Percentiles rank a stretch among this genome's conserved stretches.
phyloP scores from a whole-genome alignment of 1,139 yeast genomes.

The Scheffersomyces lignicola region DNA sequence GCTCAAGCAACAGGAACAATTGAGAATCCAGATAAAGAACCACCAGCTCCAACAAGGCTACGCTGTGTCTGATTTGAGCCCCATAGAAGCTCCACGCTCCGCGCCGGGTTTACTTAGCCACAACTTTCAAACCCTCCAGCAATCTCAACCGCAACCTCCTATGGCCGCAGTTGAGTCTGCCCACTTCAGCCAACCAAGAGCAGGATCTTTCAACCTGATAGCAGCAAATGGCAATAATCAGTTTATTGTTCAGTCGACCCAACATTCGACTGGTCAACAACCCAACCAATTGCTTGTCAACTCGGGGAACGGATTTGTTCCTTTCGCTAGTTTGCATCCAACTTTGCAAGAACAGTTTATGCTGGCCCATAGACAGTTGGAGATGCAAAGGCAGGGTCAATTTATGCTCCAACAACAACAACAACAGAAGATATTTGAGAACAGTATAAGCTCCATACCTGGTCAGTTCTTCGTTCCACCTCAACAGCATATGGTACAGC shows the following conservation, averaged over 20 bases:
- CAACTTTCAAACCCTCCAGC: background rate
- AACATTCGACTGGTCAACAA: constrained; percentile 8
- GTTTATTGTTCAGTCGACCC: constrained; percentile 10
- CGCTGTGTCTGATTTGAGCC: background rate
- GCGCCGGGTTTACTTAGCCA: constrained; percentile 2
- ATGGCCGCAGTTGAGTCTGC: constrained; percentile 10
- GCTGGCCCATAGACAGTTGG: constrained; percentile 7
- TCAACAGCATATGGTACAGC: constrained; percentile 6
- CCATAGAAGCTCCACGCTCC: constrained; percentile 5
- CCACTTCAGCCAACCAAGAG: too few relatives aligned
- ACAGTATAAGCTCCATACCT: background rate
- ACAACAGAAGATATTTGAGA: constrained; percentile 2
- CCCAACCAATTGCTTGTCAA: constrained; percentile 1
- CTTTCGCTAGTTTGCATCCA: constrained; percentile 4
- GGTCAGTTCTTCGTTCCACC: constrained; percentile 2
- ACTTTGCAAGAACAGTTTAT: constrained; percentile 6
- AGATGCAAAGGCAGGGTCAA: constrained; percentile 5
- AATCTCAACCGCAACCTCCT: constrained; percentile 7
- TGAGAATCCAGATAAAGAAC: constrained; percentile 5
- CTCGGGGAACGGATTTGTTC: background rate
- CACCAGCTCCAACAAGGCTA: constrained; percentile 4
- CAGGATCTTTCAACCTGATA: constrained; percentile 8
- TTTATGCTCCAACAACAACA: constrained; percentile 8
- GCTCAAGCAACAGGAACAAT: constrained; percentile 8
- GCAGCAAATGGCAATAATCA: constrained; percentile 9